These are phyloP conservation scores for Mycena latifolia DNA, from an alignment of 768 basidiomycete genomes.

Conservation along the genomic window DNA sequence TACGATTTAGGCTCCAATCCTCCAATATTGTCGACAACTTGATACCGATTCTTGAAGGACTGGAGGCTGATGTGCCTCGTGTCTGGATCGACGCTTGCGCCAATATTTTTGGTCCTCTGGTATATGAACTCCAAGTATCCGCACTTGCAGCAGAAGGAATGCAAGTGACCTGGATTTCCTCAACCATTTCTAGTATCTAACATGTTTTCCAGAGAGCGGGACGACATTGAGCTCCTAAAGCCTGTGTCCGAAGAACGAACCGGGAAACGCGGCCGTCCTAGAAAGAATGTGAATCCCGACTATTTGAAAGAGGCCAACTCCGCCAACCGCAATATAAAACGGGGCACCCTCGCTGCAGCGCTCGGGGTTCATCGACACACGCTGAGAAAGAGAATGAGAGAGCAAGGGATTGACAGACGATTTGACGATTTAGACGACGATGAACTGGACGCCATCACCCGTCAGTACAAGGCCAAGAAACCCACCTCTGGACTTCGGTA, in stretches of 20 bases:
- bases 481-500: background rate
- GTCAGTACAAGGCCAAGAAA: slow-evolving; percentile 3
- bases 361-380: slow-evolving; percentile 3
- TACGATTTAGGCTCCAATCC: background rate
- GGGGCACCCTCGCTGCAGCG: background rate
- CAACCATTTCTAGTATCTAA: background rate
- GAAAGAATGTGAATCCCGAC: background rate
- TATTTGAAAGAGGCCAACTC: slow-evolving; percentile 8
- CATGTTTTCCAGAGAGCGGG: background rate
- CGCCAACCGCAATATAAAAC: background rate
- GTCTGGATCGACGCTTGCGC: slow-evolving; percentile 6
- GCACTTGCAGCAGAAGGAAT: slow-evolving; percentile 14
- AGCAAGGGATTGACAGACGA: background rate
- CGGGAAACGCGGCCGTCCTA: background rate
- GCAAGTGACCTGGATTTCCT: background rate
- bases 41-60: slow-evolving; percentile 9
- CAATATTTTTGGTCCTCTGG: slow-evolving; percentile 6
- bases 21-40: slow-evolving; percentile 12
- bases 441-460: slow-evolving; percentile 4
- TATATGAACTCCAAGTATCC: slow-evolving; percentile 14
- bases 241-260: background rate
- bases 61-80: background rate
- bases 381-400: slow-evolving; percentile 1
- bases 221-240: background rate
- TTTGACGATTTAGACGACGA: slow-evolving; percentile 2